phyloP scores from a whole-genome alignment of 1,284 basidiomycete species.

The Sanghuangporus baumii region DNA sequence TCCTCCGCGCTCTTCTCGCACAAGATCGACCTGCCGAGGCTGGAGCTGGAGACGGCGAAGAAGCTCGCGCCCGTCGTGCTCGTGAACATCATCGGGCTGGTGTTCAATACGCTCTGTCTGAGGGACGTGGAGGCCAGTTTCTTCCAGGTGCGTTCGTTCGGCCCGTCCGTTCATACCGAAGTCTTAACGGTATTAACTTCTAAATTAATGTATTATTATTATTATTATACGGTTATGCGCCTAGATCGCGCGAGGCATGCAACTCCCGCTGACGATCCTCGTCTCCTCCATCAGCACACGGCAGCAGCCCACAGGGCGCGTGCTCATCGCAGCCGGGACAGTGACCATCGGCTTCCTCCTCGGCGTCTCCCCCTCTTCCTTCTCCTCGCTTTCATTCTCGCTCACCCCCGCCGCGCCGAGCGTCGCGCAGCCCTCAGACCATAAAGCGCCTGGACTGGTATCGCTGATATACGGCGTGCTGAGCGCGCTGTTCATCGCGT shows the following conservation, averaged over 20 bases:
- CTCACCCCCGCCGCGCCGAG: slow-evolving; percentile 21
- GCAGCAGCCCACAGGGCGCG: slow-evolving; percentile 40
- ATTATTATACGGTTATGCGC: neutral
- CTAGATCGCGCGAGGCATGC: slow-evolving; percentile 75
- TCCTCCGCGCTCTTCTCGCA: slow-evolving; percentile 37
- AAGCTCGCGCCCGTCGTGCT: slow-evolving; percentile 58
- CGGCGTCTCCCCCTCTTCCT: slow-evolving; percentile 48
- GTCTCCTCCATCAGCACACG: slow-evolving; percentile 51
- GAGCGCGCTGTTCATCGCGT: slow-evolving; percentile 66
- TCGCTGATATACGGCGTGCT: slow-evolving; percentile 64
- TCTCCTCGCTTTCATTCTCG: slow-evolving; percentile 20
- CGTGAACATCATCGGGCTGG: slow-evolving; percentile 65
- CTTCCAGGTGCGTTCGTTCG: slow-evolving; percentile 49
- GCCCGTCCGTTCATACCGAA: too few relatives aligned
- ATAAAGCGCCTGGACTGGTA: slow-evolving; percentile 42
- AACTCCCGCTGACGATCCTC: slow-evolving; percentile 68
- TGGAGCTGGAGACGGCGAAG: slow-evolving; percentile 46
- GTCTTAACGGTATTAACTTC: neutral
- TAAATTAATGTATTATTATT: slow-evolving; percentile 4
- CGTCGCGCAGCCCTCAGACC: neutral
- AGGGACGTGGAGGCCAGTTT: slow-evolving; percentile 73
- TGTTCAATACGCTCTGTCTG: slow-evolving; percentile 74
- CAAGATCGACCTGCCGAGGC: slow-evolving; percentile 48
- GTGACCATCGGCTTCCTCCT: slow-evolving; percentile 62
- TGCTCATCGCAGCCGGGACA: slow-evolving; percentile 46